These are phyloP conservation scores for Somion occarium DNA, from an alignment of 1,284 basidiomycete species.

Conservation along the genomic window DNA sequence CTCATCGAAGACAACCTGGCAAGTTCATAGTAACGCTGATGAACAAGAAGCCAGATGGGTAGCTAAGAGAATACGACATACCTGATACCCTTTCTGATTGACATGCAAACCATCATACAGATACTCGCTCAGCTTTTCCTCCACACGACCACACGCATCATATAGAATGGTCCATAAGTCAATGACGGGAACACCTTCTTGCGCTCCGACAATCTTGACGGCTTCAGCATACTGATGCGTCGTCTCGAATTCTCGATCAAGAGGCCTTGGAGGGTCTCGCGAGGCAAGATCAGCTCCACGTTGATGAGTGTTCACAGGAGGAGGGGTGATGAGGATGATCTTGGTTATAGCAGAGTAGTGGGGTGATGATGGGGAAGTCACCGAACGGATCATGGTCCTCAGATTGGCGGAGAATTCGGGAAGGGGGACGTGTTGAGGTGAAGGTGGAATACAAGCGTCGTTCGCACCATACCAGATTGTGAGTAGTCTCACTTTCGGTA, in stretches of 20 bases:
- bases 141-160: slow-evolving; percentile 57
- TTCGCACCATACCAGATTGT: slow-evolving; percentile 91
- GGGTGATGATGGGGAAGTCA: slow-evolving; percentile 56
- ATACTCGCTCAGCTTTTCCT: slow-evolving; percentile 44
- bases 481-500: slow-evolving; percentile 65
- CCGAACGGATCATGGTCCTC: slow-evolving; percentile 52
- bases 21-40: neutral
- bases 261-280: slow-evolving; percentile 38
- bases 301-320: slow-evolving; percentile 70
- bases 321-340: slow-evolving; percentile 79
- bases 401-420: slow-evolving; percentile 67
- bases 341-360: slow-evolving; percentile 72
- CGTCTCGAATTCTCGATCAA: slow-evolving; percentile 57
- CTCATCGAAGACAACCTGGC: slow-evolving; percentile 61
- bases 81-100: slow-evolving; percentile 65
- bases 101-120: slow-evolving; percentile 77
- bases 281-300: slow-evolving; percentile 42
- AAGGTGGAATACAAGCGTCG: slow-evolving; percentile 62
- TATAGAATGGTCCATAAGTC: slow-evolving; percentile 71
- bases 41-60: neutral
- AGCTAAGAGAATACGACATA: slow-evolving; percentile 25
- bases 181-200: slow-evolving; percentile 53
- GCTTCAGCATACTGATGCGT: slow-evolving; percentile 70
- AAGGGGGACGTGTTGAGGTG: slow-evolving; percentile 57
- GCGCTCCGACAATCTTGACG: slow-evolving; percentile 54